Percentiles rank a stretch among this genome's conserved stretches.
Conservation (phyloP, 192 early-diverging fungal genomes). For the Chytriomyces confervae region DNA sequence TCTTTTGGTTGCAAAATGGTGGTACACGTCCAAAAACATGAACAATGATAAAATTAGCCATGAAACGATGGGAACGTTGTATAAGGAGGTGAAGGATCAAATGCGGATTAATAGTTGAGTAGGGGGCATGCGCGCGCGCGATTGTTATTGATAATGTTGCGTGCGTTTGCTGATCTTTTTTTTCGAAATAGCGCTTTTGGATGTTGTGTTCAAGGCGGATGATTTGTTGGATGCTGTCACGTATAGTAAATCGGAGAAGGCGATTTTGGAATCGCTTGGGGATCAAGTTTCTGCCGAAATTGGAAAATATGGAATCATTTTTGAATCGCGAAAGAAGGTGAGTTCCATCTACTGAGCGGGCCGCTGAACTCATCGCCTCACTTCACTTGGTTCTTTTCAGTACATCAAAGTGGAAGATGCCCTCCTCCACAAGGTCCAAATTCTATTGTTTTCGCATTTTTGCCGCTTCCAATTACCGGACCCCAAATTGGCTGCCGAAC, state of each 20-base stretch:
- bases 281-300: conserved; percentile 12
- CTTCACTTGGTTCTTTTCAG: conserved; percentile 28
- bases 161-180: not conserved
- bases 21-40: conserved; percentile 86
- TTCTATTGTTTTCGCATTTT: conserved; percentile 85
- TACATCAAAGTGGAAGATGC: conserved; percentile 48
- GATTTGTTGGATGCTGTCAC: conserved; percentile 23
- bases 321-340: conserved; percentile 36
- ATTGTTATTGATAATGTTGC: not conserved
- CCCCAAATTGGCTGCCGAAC: conserved; percentile 53
- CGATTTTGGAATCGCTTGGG: conserved; percentile 8
- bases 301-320: conserved; percentile 20
- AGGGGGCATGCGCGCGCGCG: no score
- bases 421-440: conserved; percentile 52
- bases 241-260: conserved; percentile 23
- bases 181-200: conserved; percentile 8
- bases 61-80: conserved; percentile 88
- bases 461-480: conserved; percentile 71
- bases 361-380: not conserved
- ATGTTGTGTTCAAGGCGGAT: conserved; percentile 28
- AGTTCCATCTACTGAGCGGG: not conserved
- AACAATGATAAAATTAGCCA: conserved; percentile 92
- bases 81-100: conserved; percentile 81
- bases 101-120: conserved; percentile 51
- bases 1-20: conserved; percentile 90